A percentile compares a stretch with the other conserved stretches of the same genome.
Conservation (phyloP, 2,329 filamentous ascomycete species). For the Colletotrichum costaricense region DNA sequence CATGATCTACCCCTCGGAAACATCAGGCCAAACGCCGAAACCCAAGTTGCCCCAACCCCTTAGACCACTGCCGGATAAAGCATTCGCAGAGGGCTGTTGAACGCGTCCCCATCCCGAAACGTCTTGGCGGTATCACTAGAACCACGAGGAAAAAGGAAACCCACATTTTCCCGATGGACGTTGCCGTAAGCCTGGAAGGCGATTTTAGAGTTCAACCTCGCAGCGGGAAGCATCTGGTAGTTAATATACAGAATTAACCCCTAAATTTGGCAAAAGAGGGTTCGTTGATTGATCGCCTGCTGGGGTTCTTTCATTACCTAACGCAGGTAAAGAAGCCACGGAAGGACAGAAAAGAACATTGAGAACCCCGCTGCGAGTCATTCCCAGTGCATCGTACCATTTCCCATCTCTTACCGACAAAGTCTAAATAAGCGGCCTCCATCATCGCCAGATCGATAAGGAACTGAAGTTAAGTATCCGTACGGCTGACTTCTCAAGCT, state of each 20-base stretch:
- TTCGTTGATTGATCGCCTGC: neutral
- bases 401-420: neutral
- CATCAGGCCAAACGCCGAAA: neutral
- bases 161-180: neutral
- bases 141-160: neutral
- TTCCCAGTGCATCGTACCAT: neutral
- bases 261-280: neutral
- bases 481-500: neutral
- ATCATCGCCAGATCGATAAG: no score
- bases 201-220: constrained; percentile 2
- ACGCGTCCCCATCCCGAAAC: neutral
- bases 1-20: neutral
- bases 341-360: neutral
- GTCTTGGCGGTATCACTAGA: neutral
- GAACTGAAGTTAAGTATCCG: no score
- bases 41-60: neutral
- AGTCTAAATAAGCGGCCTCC: neutral
- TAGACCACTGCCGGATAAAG: neutral
- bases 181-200: neutral
- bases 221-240: neutral
- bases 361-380: neutral
- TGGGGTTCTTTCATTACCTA: neutral
- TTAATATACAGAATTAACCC: neutral
- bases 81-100: neutral
- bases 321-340: neutral